Conservation (phyloP, 208 protist genomes). For the Trypanosoma theileri region DNA sequence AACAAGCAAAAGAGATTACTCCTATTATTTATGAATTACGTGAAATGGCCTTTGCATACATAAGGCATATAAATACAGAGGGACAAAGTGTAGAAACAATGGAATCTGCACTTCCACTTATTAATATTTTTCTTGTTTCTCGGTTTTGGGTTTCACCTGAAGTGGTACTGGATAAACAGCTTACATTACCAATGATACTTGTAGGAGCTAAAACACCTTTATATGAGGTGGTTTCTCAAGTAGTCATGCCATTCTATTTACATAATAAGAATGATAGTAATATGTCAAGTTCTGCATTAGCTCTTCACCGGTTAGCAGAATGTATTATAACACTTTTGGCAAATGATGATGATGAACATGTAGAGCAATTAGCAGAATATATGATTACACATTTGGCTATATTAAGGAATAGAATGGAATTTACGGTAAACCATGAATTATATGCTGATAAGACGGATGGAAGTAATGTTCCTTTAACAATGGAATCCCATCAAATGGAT, state of each 20-base stretch:
- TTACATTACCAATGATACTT: slow-evolving; percentile 25
- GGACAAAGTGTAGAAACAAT: neutral
- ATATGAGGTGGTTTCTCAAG: slow-evolving; percentile 13
- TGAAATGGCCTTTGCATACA: slow-evolving; percentile 18
- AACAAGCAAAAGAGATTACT: neutral
- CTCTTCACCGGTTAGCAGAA: slow-evolving; percentile 24
- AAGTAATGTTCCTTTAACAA: neutral
- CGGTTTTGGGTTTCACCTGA: slow-evolving; percentile 20
- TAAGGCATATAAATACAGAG: neutral
- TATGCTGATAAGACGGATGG: neutral
- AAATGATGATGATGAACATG: slow-evolving; percentile 18
- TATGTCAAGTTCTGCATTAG: slow-evolving; percentile 20
- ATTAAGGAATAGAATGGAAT: slow-evolving; percentile 18
- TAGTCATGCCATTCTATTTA: slow-evolving; percentile 28
- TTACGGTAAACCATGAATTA: slow-evolving; percentile 14
- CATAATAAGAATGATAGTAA: neutral
- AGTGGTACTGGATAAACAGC: slow-evolving; percentile 15
- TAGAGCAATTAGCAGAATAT: slow-evolving; percentile 17
- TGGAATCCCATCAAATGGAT: neutral
- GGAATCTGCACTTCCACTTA: slow-evolving; percentile 13
- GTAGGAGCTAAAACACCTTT: slow-evolving; percentile 15
- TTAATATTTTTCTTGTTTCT: slow-evolving; percentile 16
- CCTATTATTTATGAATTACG: slow-evolving; percentile 12
- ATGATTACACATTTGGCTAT: slow-evolving; percentile 6
- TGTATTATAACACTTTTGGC: slow-evolving; percentile 20